phyloP scores from a whole-genome alignment of 2,329 filamentous ascomycete species.

The Fusarium zealandicum region DNA sequence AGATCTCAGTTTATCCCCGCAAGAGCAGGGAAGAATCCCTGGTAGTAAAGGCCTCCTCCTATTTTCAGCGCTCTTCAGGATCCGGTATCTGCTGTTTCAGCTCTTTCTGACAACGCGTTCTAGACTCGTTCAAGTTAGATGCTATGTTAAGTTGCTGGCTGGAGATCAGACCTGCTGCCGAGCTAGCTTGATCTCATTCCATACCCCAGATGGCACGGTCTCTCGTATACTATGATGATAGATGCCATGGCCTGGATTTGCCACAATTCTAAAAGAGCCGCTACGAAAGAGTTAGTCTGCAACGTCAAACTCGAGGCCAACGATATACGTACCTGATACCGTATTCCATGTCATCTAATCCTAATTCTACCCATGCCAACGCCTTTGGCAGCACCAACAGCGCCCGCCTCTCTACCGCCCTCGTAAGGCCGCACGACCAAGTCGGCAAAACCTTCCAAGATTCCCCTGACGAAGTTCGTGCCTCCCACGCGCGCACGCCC shows the following conservation, averaged over 20 bases:
- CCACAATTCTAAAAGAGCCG: slow-evolving; percentile 22
- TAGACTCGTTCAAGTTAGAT: slow-evolving; percentile 23
- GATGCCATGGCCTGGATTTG: slow-evolving; percentile 27
- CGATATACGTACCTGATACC: slow-evolving; percentile 13
- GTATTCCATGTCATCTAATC: too few relatives aligned
- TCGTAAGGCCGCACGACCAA: slow-evolving; percentile 21
- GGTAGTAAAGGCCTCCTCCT: too few relatives aligned
- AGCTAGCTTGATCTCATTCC: slow-evolving; percentile 14
- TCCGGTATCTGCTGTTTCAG: neutral
- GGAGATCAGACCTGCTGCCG: slow-evolving; percentile 13
- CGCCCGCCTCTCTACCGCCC: slow-evolving; percentile 18
- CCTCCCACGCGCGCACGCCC: slow-evolving; percentile 14
- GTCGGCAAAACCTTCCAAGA: slow-evolving; percentile 16
- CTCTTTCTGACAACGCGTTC: slow-evolving; percentile 11
- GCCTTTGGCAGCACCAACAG: slow-evolving; percentile 9
- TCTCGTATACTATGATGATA: slow-evolving; percentile 29
- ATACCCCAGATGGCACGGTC: slow-evolving; percentile 11
- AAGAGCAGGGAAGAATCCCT: neutral
- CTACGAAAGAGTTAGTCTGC: neutral
- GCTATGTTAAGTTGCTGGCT: slow-evolving; percentile 3
- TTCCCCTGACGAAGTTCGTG: slow-evolving; percentile 20
- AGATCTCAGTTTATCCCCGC: too few relatives aligned
- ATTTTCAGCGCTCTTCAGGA: neutral
- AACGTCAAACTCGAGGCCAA: neutral
- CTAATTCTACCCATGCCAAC: slow-evolving; percentile 24